Evolutionary conservation across 495 filamentous ascomycete genomes (phyloP).

Genomic region (Daldinia concentrica): DNA sequence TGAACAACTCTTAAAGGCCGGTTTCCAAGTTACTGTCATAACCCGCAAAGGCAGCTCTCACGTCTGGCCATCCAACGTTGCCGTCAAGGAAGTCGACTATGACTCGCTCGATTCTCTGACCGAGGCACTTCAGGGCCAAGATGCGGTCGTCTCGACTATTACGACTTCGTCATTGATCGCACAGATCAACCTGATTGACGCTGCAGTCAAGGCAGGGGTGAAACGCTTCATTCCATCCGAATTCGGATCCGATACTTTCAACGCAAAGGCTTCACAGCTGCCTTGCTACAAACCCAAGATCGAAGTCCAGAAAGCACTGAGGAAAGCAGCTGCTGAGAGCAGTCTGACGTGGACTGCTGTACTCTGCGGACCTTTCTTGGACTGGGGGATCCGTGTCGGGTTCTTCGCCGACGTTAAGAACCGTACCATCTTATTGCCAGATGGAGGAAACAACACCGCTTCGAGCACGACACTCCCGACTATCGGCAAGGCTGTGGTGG

Average conservation of each 20-base stretch:
- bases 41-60: conserved; percentile 52
- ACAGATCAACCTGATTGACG: conserved; percentile 59
- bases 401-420: conserved; percentile 54
- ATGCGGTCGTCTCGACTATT: conserved; percentile 57
- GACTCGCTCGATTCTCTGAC: conserved; percentile 57
- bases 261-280: conserved; percentile 47
- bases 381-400: conserved; percentile 54
- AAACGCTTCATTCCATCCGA: conserved; percentile 65
- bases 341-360: conserved; percentile 58
- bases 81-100: conserved; percentile 59
- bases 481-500: conserved; percentile 55
- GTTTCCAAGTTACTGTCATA: conserved; percentile 63
- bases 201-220: conserved; percentile 60
- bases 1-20: conserved; percentile 55
- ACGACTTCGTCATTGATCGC: conserved; percentile 19
- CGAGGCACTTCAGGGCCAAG: conserved; percentile 55
- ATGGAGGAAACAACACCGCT: conserved; percentile 56
- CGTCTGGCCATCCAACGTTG: conserved; percentile 46
- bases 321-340: conserved; percentile 49
- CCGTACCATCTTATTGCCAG: conserved; percentile 50
- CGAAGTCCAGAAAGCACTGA: conserved; percentile 51
- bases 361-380: conserved; percentile 58
- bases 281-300: conserved; percentile 60
- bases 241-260: conserved; percentile 58
- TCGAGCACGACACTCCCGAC: conserved; percentile 54